Conservation (phyloP, 176 grass and related monocot genomes). For the Rhynchospora tenuis region DNA sequence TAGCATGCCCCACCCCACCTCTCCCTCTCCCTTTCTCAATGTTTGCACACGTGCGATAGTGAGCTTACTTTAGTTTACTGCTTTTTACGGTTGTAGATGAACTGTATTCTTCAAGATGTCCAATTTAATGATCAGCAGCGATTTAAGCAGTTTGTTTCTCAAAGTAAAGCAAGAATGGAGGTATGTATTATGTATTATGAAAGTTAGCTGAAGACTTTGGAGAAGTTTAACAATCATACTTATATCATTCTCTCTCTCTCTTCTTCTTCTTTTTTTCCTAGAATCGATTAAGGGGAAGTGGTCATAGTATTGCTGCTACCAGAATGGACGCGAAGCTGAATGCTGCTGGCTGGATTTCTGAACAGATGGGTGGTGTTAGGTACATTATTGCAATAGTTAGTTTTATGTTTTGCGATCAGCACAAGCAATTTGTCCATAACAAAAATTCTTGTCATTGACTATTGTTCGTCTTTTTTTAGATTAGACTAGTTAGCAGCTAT, state of each 20-base stretch:
- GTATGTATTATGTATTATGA: slow-evolving; percentile 41
- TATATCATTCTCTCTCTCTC: not conserved
- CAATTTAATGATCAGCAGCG: slow-evolving; percentile 93
- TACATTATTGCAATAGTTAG: slow-evolving; percentile 33
- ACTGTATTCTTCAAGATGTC: slow-evolving; percentile 90
- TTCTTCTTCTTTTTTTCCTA: slow-evolving; percentile 22
- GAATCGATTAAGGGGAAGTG: slow-evolving; percentile 93
- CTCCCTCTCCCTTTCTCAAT: not conserved
- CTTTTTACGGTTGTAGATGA: slow-evolving; percentile 54
- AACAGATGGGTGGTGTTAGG: slow-evolving; percentile 97
- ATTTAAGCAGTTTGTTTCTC: slow-evolving; percentile 98
- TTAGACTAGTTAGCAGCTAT: too few relatives aligned
- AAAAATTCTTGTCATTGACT: slow-evolving; percentile 22
- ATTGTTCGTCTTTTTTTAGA: slow-evolving; percentile 16
- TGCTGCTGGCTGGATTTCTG: slow-evolving; percentile 80
- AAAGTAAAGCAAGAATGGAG: slow-evolving; percentile 99
- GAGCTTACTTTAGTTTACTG: slow-evolving; percentile 7
- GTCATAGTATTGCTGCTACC: slow-evolving; percentile 85
- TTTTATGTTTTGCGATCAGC: slow-evolving; percentile 6
- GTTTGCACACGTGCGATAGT: not conserved
- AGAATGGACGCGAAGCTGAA: slow-evolving; percentile 98
- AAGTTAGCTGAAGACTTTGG: slow-evolving; percentile 7
- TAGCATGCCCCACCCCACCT: not conserved
- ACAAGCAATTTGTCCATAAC: not conserved
- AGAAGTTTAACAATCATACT: slow-evolving; percentile 14